Conservation (phyloP, 83 land plant species). For the Picea mariana region DNA sequence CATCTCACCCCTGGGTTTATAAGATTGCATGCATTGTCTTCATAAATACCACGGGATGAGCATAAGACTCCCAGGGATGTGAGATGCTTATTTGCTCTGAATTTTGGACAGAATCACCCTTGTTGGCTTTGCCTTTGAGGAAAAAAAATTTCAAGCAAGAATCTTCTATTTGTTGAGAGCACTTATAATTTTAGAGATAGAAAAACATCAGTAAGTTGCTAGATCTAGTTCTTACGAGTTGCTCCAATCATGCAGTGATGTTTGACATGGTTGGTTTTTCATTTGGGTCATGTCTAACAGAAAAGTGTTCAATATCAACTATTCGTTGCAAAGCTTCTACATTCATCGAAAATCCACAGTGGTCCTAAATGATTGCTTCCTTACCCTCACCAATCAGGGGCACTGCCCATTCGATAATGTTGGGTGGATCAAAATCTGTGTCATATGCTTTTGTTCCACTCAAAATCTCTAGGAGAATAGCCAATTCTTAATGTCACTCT, state of each 20-base stretch:
- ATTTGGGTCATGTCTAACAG: conserved; percentile 39
- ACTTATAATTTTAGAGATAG: too few species aligned
- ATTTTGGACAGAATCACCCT: too few species aligned
- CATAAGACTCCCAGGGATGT: too few species aligned
- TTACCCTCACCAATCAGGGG: conserved; percentile 46
- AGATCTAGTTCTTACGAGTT: conserved; percentile 35
- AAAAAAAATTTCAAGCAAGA: too few species aligned
- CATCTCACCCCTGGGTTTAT: too few species aligned
- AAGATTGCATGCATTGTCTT: too few species aligned
- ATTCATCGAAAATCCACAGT: conserved; percentile 50
- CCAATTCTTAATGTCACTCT: conserved; percentile 50
- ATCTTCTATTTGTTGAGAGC: too few species aligned
- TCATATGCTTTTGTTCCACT: conserved; percentile 62
- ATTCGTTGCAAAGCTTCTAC: conserved; percentile 61
- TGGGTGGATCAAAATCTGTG: conserved; percentile 37
- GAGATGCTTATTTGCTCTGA: too few species aligned
- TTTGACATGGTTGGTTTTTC: conserved; percentile 57
- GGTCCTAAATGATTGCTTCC: conserved; percentile 38
- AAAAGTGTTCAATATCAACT: conserved; percentile 60
- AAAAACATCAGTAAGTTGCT: too few species aligned
- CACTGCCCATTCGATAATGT: conserved; percentile 58
- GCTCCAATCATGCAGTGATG: conserved; percentile 48
- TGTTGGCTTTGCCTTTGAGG: too few species aligned
- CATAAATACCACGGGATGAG: too few species aligned
- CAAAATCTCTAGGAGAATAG: conserved; percentile 64